Evolutionary conservation across 805 yeast species (phyloP), one percentile per base, ranked within the genome.

Genomic region (Tetrapisispora fleetii): DNA sequence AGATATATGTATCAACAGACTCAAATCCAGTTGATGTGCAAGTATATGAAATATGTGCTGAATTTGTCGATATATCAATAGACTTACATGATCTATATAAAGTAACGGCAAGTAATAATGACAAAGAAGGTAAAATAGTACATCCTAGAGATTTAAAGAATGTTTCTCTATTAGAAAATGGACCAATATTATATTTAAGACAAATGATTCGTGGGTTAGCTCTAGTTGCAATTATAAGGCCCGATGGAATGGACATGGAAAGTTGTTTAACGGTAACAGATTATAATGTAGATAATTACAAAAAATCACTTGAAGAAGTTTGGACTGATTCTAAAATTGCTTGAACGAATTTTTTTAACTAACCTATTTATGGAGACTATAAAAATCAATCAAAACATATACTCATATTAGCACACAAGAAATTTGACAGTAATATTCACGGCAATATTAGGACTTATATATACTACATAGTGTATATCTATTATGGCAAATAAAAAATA

Each of bases 1-100:
- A 93, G 63, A 86, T 93, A 19, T 93, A 91, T 62, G 89, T 91
- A 44, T 96, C 97, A 5, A 91, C 98, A 0, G 99, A 93, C 64
- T 85, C 96, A 0, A 81, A 90, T 1, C 97, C 98, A 0, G 96
- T 91, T 37, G 98, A 91, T 67, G 84, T 88, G 38, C 95, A 89
- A 60, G 86, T 95, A 0, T 93, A 93, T 63, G 97, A 93, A 64
- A 95, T 91, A 1, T 93, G 98, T 66, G 95, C 97, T 0, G 98
- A 93, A 60, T 93, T 93, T 60, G 91, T 93, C 42, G 98, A 93
- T 64, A 93, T 91, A 16, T 83, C 96, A 3, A 83, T 89, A 24
- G 98, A 93, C 60, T 69, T 93, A 54, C 90, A 87, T 57, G 85
- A 84, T 45, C 64, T 85, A 40, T 83, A 85, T 55, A 76, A 77